Evolutionary conservation across 495 filamentous ascomycete species (phyloP).

Genomic region (Daldinia vernicosa): DNA sequence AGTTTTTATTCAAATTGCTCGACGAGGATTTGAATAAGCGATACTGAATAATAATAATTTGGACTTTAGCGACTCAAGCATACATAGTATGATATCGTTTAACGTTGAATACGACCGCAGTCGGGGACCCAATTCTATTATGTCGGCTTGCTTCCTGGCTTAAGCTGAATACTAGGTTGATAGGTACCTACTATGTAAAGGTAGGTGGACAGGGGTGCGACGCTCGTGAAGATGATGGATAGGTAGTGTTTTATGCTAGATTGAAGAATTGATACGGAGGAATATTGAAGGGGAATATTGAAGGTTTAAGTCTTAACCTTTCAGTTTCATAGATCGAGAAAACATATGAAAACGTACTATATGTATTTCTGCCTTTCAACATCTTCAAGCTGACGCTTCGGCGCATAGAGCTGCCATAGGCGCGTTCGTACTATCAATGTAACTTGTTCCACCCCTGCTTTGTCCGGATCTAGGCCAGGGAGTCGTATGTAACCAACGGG

Average conservation of each 20-base stretch:
- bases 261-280: background rate
- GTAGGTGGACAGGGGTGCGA: background rate
- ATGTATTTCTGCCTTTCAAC: background rate
- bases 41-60: background rate
- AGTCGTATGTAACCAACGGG: constrained; percentile 22
- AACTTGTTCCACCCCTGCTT: constrained; percentile 13
- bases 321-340: background rate
- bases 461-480: constrained; percentile 23
- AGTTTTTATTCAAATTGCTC: background rate
- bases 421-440: constrained; percentile 12
- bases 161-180: background rate
- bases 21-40: background rate
- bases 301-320: background rate
- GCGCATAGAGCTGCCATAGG: background rate
- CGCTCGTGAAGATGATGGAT: background rate
- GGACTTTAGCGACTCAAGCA: background rate
- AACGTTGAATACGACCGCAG: constrained; percentile 7
- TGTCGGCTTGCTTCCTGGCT: background rate
- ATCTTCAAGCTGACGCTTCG: background rate
- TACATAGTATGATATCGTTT: background rate
- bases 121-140: constrained; percentile 8
- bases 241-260: background rate
- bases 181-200: background rate
- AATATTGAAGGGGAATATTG: background rate
- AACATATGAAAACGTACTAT: too few relatives aligned